phyloP scores from a whole-genome alignment of 2,329 filamentous ascomycete genomes.

The Ceratocystis alfenasii region DNA sequence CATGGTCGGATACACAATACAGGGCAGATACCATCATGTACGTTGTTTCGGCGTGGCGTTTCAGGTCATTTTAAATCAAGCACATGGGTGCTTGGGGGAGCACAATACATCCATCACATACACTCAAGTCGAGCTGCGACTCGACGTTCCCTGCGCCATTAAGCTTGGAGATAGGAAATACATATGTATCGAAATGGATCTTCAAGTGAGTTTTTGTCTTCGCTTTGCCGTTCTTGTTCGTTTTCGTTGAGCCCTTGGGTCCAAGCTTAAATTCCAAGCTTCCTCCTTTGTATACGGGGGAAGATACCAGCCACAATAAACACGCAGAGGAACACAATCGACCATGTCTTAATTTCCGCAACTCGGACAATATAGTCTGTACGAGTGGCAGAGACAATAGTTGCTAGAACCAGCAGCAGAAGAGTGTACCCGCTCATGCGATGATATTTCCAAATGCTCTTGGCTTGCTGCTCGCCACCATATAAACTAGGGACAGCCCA shows the following conservation, averaged over 20 bases:
- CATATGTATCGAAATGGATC: too few species aligned
- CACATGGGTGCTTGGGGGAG: too few species aligned
- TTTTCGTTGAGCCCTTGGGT: background rate
- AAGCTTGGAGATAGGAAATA: too few species aligned
- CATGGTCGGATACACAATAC: too few species aligned
- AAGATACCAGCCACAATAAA: slow-evolving; percentile 60
- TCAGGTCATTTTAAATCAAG: too few species aligned
- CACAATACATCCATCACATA: too few species aligned
- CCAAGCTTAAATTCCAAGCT: slow-evolving; percentile 46
- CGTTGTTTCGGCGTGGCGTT: too few species aligned
- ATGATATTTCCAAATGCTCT: slow-evolving; percentile 83
- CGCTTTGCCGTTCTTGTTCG: slow-evolving; percentile 4
- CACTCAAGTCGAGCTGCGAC: too few species aligned
- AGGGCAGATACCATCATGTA: too few species aligned
- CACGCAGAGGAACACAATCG: slow-evolving; percentile 51
- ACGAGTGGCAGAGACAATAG: slow-evolving; percentile 60
- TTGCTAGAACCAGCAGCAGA: slow-evolving; percentile 57
- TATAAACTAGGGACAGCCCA: slow-evolving; percentile 65
- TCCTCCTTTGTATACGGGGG: slow-evolving; percentile 68
- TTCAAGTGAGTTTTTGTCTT: background rate
- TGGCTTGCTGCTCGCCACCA: slow-evolving; percentile 67
- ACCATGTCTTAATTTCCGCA: slow-evolving; percentile 65
- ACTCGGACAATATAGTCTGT: slow-evolving; percentile 61
- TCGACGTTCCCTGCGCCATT: too few species aligned
- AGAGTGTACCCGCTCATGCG: slow-evolving; percentile 64